Conservation (phyloP, 2,329 filamentous ascomycete genomes). For the Penicillium corylophilum region DNA sequence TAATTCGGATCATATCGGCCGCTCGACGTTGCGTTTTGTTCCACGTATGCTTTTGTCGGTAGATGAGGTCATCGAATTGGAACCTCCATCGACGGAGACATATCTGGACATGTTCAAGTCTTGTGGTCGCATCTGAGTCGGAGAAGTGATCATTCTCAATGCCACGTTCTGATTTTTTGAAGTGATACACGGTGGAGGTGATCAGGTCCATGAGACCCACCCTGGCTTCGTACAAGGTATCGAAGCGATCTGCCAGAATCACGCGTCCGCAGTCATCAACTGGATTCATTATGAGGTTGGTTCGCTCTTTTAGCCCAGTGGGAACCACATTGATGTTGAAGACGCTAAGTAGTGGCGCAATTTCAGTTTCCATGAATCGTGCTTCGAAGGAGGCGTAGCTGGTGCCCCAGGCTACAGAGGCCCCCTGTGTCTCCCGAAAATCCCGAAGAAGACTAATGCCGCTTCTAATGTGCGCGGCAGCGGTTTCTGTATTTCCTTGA, state of each 20-base stretch:
- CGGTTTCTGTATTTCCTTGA: conserved; percentile 28
- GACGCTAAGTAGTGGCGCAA: conserved; percentile 16
- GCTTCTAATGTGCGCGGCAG: conserved; percentile 15
- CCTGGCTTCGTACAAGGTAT: conserved; percentile 10
- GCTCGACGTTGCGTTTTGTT: conserved; percentile 5
- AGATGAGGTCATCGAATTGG: conserved; percentile 11
- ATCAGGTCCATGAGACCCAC: conserved; percentile 15
- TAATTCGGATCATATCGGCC: conserved; percentile 12
- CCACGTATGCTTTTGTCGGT: conserved; percentile 4
- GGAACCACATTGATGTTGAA: conserved; percentile 16
- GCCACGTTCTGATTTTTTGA: neutral
- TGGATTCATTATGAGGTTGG: conserved; percentile 6
- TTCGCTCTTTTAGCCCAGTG: neutral
- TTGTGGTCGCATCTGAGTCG: neutral
- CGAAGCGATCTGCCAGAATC: conserved; percentile 9
- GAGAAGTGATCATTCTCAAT: neutral
- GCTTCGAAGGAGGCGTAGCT: conserved; percentile 6
- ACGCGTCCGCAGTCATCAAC: neutral
- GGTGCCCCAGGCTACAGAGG: neutral
- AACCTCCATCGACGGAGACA: conserved; percentile 7
- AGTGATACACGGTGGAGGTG: conserved; percentile 1
- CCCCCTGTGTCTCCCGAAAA: conserved; percentile 10
- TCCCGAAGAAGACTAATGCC: conserved; percentile 17
- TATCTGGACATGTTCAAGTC: neutral
- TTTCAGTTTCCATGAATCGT: conserved; percentile 18